Evolutionary conservation across 2,329 filamentous ascomycete genomes (phyloP).

Genomic region (Blastomyces silverae): DNA sequence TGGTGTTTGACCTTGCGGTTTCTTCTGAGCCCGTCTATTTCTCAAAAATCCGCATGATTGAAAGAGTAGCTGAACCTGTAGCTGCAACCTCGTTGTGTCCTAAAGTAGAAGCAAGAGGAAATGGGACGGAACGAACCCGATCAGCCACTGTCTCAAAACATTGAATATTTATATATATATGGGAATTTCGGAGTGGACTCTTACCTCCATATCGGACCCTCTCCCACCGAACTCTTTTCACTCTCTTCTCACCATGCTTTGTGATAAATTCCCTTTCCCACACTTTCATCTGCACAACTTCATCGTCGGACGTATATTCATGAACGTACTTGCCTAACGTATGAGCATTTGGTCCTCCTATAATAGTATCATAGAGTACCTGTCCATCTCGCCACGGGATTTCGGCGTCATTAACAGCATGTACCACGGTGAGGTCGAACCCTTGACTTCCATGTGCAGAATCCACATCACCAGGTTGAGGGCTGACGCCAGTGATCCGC

Average conservation of each 20-base stretch:
- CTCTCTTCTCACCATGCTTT: slow-evolving; percentile 16
- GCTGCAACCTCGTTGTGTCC: slow-evolving; percentile 39
- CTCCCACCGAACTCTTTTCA: slow-evolving; percentile 42
- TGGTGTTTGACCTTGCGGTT: not conserved
- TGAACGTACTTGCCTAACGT: slow-evolving; percentile 29
- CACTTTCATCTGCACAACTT: slow-evolving; percentile 32
- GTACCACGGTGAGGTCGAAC: slow-evolving; percentile 65
- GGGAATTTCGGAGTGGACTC: slow-evolving; percentile 18
- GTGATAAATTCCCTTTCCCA: slow-evolving; percentile 31
- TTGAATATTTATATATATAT: not conserved
- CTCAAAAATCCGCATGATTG: slow-evolving; percentile 37
- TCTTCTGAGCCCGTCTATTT: slow-evolving; percentile 16
- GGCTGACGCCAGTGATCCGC: slow-evolving; percentile 32
- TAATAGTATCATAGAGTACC: slow-evolving; percentile 37
- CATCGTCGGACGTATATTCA: slow-evolving; percentile 27
- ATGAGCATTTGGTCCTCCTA: slow-evolving; percentile 26
- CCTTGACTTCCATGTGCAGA: slow-evolving; percentile 47
- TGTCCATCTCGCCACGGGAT: slow-evolving; percentile 60
- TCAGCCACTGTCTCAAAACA: not conserved
- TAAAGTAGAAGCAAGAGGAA: slow-evolving; percentile 18
- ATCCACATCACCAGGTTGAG: slow-evolving; percentile 40
- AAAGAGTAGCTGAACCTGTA: slow-evolving; percentile 35
- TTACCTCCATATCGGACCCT: slow-evolving; percentile 41
- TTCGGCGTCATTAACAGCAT: slow-evolving; percentile 73
- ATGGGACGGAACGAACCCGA: not conserved